Evolutionary conservation across 2,329 filamentous ascomycete species (phyloP), one percentile per base, ranked within the genome.

Genomic region (Penicillium vulpinum): DNA sequence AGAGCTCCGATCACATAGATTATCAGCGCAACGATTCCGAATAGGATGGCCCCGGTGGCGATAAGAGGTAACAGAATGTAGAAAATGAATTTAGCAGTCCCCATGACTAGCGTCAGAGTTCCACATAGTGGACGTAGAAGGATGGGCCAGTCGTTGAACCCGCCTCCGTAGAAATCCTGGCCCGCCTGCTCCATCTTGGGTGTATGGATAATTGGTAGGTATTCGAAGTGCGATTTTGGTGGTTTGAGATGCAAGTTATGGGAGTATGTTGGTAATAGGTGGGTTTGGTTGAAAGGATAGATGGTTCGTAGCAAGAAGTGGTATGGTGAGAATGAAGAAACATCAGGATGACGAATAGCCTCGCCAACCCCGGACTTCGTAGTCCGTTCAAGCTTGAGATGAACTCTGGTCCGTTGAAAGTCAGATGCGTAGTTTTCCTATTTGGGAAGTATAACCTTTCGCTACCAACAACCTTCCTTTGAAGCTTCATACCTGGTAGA

Each of bases 11-110:
- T n/a, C n/a, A n/a, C n/a, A n/a, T n/a, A n/a, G n/a, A 5, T 8
- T n/a, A 41, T 2, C 22, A 41, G 6, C 15, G 0, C 38, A 40
- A 15, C 21, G 2, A 7, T 8, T 8, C 1, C 2, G 8, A 16
- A 0, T 3, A 41, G 13, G 15, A 41, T 26, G n/a, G n/a, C n/a
- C n/a, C n/a, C n/a, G n/a, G n/a, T n/a, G n/a, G n/a, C n/a, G n/a
- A n/a, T n/a, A n/a, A n/a, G n/a, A n/a, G 22, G 40, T 9, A 43
- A 4, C 5, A 26, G 0, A 26, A 43, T 1, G 22, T 43, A 28
- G 22, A n/a, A 43, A 5, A 18, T 1, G 0, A 28, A n/a, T 9
- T 26, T 18, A 9, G 1, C 3, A 13, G 5, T 9, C 22, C 0
- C 4, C 11, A n/a, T 28, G 16, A 43, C 2, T 4, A 43, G 0